Conservation (phyloP, 345 rosid genomes). For the Viola odorata region DNA sequence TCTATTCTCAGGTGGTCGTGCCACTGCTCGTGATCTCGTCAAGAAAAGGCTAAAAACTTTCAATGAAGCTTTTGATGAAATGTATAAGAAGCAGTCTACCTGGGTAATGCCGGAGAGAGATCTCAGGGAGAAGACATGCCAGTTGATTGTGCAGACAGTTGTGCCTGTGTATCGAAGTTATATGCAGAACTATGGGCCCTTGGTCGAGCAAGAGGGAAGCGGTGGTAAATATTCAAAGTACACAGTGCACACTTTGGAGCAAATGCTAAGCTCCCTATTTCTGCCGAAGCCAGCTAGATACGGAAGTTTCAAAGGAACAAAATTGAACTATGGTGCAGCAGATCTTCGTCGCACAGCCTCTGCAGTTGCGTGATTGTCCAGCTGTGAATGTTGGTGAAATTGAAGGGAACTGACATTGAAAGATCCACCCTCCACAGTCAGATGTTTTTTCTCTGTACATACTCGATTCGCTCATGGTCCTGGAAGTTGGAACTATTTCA, state of each 20-base stretch:
- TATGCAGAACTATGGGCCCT: slow-evolving; percentile 95
- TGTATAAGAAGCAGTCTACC: slow-evolving; percentile 66
- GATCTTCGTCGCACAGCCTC: slow-evolving; percentile 50
- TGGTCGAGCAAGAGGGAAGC: slow-evolving; percentile 75
- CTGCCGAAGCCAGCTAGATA: slow-evolving; percentile 72
- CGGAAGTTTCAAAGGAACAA: slow-evolving; percentile 80
- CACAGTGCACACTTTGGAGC: slow-evolving; percentile 78
- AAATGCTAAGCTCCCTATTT: slow-evolving; percentile 70
- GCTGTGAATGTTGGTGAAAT: slow-evolving; percentile 6
- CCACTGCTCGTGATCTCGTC: slow-evolving; percentile 98
- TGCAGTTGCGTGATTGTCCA: slow-evolving; percentile 48
- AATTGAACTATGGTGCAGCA: slow-evolving; percentile 39
- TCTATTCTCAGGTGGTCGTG: slow-evolving; percentile 96
- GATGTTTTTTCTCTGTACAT: slow-evolving; percentile 25
- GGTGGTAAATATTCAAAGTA: slow-evolving; percentile 84
- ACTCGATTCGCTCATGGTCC: slow-evolving; percentile 11
- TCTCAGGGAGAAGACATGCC: slow-evolving; percentile 83
- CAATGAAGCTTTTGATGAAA: slow-evolving; percentile 85
- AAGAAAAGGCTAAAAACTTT: slow-evolving; percentile 83
- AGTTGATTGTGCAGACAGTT: slow-evolving; percentile 64
- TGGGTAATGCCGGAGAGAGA: slow-evolving; percentile 81
- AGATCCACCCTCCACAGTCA: background rate
- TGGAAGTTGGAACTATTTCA: slow-evolving; percentile 5
- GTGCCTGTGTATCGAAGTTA: slow-evolving; percentile 92
- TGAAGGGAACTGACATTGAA: background rate